Evolutionary conservation across 1,284 basidiomycete species (phyloP).

Genomic region (Trichosporon inkin): DNA sequence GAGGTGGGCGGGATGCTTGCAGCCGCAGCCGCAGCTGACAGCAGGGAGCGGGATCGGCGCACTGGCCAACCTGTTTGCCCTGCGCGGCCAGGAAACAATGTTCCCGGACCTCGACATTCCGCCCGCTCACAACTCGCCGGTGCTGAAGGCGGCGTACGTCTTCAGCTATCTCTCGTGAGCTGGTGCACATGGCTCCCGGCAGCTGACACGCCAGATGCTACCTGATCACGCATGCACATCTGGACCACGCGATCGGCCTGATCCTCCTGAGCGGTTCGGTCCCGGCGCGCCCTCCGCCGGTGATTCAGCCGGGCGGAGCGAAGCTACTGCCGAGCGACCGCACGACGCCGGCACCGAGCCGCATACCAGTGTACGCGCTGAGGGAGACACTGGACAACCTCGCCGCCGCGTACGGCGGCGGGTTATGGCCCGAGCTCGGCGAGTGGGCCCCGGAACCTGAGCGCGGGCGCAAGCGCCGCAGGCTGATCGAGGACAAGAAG

Average conservation of each 20-base stretch:
- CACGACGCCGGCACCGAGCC: constrained; percentile 13
- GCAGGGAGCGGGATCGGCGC: constrained; percentile 44
- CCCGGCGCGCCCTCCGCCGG: constrained; percentile 24
- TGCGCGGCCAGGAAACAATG: constrained; percentile 15
- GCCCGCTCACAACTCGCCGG: constrained; percentile 32
- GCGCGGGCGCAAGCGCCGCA: constrained; percentile 15
- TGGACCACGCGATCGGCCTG: constrained; percentile 46
- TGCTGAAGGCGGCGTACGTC: constrained; percentile 46
- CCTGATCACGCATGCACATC: constrained; percentile 49
- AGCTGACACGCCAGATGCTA: constrained; percentile 38
- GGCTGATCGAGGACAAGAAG: constrained; percentile 14
- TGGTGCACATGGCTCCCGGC: not conserved
- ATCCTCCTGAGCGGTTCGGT: constrained; percentile 47
- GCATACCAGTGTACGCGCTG: constrained; percentile 42
- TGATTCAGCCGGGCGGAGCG: not conserved
- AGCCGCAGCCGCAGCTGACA: not conserved
- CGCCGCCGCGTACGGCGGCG: constrained; percentile 41
- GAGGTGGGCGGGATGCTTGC: constrained; percentile 34
- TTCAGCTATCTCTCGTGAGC: constrained; percentile 47
- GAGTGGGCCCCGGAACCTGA: constrained; percentile 33
- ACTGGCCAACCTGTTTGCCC: constrained; percentile 30
- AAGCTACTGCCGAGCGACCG: constrained; percentile 2
- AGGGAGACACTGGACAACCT: constrained; percentile 38
- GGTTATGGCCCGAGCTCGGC: constrained; percentile 48
- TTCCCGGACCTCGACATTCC: constrained; percentile 43